Evolutionary conservation across 2,329 filamentous ascomycete species (phyloP), one percentile per base, ranked within the genome.

Genomic region (Hysterium pulicare): DNA sequence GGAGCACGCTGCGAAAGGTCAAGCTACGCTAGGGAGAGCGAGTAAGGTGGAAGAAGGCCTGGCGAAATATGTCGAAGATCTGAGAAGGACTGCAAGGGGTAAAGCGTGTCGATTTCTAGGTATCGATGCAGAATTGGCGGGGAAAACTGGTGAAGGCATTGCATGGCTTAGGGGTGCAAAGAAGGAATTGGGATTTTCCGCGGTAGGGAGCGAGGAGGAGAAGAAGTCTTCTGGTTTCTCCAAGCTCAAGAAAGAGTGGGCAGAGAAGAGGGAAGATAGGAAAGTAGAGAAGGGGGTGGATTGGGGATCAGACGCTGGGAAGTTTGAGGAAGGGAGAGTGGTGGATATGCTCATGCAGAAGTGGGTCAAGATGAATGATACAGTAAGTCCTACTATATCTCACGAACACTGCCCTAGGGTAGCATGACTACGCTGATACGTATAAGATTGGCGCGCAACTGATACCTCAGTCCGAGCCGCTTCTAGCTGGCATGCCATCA

Each of bases 341-440:
- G 75, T 96, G 39, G 87, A 93, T 55, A 88, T 93, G 82, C 71
- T 98, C 24, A 81, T 94, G 55, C 77, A 75, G 28, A 96, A 95
- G 64, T 96, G 93, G 91, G 82, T 81, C 48, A 93, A 90, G 70
- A 82, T 90, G 68, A 98, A 98, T 60, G 89, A 96, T 66, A 95
- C 87, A 15, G 87, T 94, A 16, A 28, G 17, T 43, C 11, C 31
- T 3, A 11, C 9, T 9, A 7, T 23, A n/a, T n/a, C n/a, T n/a
- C n/a, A n/a, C n/a, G n/a, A n/a, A n/a, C n/a, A n/a, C n/a, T n/a
- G n/a, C n/a, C n/a, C n/a, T n/a, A n/a, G n/a, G n/a, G n/a, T n/a
- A n/a, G n/a, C n/a, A n/a, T n/a, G n/a, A n/a, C n/a, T n/a, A n/a
- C n/a, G n/a, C 20, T 15, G 7, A 20, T 9, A 22, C 38, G 15